These are phyloP conservation scores for Dothiorella sarmentorum DNA, from an alignment of 2,329 filamentous ascomycete genomes.

Conservation along the genomic window DNA sequence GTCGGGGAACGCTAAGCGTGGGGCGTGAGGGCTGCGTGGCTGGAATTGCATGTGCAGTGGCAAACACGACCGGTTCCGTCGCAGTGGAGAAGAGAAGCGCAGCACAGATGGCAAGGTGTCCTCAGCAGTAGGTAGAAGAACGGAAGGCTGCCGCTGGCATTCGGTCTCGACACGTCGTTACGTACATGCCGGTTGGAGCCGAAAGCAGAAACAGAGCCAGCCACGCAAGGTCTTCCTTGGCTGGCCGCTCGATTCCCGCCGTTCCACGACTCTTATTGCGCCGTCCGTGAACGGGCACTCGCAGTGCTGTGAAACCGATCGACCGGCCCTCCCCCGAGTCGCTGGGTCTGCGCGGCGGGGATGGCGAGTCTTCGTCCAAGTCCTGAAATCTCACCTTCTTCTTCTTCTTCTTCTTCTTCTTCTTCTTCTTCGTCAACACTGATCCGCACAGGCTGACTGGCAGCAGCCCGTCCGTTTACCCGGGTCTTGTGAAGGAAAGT, in stretches of 20 bases:
- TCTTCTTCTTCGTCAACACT: neutral
- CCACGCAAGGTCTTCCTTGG: constrained; percentile 13
- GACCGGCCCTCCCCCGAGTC: constrained; percentile 8
- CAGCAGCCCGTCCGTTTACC: constrained; percentile 1
- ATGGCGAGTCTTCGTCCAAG: neutral
- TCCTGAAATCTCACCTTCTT: constrained; percentile 9
- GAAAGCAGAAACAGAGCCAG: constrained; percentile 14
- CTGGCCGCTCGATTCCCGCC: constrained; percentile 6
- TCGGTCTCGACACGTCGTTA: constrained; percentile 9
- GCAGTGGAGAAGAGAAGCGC: neutral
- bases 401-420: too few relatives aligned
- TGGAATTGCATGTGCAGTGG: constrained; percentile 6
- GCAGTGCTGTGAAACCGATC: constrained; percentile 16
- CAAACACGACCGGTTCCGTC: neutral
- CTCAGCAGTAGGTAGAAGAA: neutral
- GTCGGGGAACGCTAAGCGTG: constrained; percentile 2
- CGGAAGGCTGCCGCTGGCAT: neutral
- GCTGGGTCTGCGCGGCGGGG: neutral
- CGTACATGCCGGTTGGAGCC: constrained; percentile 13
- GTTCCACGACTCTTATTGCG: constrained; percentile 14
- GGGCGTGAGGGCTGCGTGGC: neutral
- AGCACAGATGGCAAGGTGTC: neutral
- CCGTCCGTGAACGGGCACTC: neutral
- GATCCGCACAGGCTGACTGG: neutral
- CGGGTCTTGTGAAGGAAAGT: constrained; percentile 7